Base-by-base conservation (phyloP, 2,329 filamentous ascomycete genomes). In the Clathrospora elynae region DNA sequence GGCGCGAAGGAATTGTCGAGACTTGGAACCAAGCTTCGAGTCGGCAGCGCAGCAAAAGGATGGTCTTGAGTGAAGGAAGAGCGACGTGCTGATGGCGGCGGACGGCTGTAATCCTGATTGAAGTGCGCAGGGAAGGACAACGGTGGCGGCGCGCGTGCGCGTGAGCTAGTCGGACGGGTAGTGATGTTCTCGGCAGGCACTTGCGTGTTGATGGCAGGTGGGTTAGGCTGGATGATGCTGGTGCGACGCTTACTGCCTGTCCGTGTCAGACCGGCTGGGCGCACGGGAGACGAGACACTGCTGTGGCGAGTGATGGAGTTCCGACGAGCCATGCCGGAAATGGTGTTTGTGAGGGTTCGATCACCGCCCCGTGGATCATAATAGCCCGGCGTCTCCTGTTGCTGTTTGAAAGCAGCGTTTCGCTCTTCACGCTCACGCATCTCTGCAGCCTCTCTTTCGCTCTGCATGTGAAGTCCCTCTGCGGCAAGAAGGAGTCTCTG, bases 371-470 rank as follows among this genome's bases (percentile, higher is more conserved):
- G 58, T 6, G 57, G 61, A 24, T 63, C 50, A 26, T 52, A 67
- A 42, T 64, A 64, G 11, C 49, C 35, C 9, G 37, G 34, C 17
- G 38, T 55, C 43, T 49, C 59, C 32, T 66, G 64, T 34, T 60
- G 55, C 19, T 55, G 44, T n/a, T 47, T 39, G 2, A 61, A 39
- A 6, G 39, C 13, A 3, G 51, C 49, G 23, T 49, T 30, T 40
- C 46, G 24, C 26, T 67, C 64, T 23, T 64, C 62, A 5, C 54
- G 55, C 13, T 66, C 62, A 7, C 57, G 48, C 10, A 44, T 54
- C 6, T 63, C 57, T n/a, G 59, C 46, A 2, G 51, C 50, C 8
- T 49, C 23, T 6, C 55, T 57, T 32, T 67, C 64, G 2, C 35
- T 32, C 10, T 50, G 48, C 60, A 66, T 64, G 6, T 55, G 51